phyloP scores from a whole-genome alignment of 2,329 filamentous ascomycete genomes.

The Apiospora aurea region DNA sequence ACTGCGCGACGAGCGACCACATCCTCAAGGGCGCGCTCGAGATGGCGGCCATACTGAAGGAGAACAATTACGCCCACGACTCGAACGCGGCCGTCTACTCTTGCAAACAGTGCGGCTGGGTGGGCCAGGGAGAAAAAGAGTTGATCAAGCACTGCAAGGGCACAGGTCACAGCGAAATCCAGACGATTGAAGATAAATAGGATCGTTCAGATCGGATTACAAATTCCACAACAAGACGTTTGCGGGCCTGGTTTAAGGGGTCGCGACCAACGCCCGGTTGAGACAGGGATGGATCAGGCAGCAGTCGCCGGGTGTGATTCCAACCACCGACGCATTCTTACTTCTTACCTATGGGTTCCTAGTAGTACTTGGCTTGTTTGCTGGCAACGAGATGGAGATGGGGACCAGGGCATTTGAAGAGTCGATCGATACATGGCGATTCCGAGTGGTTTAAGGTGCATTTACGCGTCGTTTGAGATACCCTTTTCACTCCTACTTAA shows the following conservation, averaged over 20 bases:
- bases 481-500: conserved; percentile 3
- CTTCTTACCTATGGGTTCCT: neutral
- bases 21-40: conserved; percentile 73
- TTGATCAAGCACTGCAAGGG: conserved; percentile 67
- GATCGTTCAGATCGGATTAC: no score
- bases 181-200: conserved; percentile 49
- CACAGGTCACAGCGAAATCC: conserved; percentile 67
- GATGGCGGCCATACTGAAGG: conserved; percentile 69
- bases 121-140: conserved; percentile 70
- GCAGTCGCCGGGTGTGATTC: neutral
- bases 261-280: neutral
- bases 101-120: conserved; percentile 76
- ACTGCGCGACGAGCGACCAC: conserved; percentile 53
- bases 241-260: neutral
- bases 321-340: neutral
- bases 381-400: neutral
- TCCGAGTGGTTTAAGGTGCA: conserved; percentile 1
- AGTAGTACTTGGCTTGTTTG: neutral
- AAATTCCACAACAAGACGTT: neutral
- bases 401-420: neutral
- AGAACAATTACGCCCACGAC: conserved; percentile 87
- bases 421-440: neutral
- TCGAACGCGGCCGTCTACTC: conserved; percentile 79
- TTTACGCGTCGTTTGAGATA: conserved; percentile 19
- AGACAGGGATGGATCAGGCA: neutral